Conservation (phyloP, 257 asterid genomes). For the Solanum pimpinellifolium region DNA sequence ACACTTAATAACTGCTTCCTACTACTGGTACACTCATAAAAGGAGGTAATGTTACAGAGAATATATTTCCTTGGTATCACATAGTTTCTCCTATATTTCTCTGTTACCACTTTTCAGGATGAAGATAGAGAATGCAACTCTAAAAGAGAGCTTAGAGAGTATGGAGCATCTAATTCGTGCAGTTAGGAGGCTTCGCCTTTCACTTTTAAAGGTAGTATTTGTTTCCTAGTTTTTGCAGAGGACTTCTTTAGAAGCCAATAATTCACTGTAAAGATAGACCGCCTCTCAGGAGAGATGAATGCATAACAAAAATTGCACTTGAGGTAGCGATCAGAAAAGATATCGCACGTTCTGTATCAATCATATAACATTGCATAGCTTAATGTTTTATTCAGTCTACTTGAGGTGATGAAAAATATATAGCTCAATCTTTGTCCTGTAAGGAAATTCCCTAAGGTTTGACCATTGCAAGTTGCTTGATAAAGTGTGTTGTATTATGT, state of each 20-base stretch:
- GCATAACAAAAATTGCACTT: neutral
- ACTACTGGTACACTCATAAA: neutral
- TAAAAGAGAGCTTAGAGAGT: slow-evolving; percentile 84
- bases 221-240: neutral
- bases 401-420: neutral
- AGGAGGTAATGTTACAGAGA: neutral
- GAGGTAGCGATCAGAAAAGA: neutral
- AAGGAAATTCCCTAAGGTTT: neutral
- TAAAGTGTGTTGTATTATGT: neutral
- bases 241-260: neutral
- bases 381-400: neutral
- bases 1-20: neutral
- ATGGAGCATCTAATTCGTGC: slow-evolving; percentile 89
- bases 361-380: neutral
- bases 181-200: slow-evolving; percentile 53
- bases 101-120: slow-evolving; percentile 39
- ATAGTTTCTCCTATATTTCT: neutral
- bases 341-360: neutral
- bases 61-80: neutral
- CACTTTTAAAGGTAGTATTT: slow-evolving; percentile 59
- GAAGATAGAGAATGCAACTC: slow-evolving; percentile 89
- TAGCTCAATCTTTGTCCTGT: neutral
- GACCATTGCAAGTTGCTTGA: neutral
- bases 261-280: neutral
- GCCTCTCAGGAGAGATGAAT: neutral